A percentile compares a stretch with the other conserved stretches of the same genome.
These are phyloP conservation scores for Camellia sinensis DNA, from an alignment of 148 eudicot species.

Conservation along the genomic window DNA sequence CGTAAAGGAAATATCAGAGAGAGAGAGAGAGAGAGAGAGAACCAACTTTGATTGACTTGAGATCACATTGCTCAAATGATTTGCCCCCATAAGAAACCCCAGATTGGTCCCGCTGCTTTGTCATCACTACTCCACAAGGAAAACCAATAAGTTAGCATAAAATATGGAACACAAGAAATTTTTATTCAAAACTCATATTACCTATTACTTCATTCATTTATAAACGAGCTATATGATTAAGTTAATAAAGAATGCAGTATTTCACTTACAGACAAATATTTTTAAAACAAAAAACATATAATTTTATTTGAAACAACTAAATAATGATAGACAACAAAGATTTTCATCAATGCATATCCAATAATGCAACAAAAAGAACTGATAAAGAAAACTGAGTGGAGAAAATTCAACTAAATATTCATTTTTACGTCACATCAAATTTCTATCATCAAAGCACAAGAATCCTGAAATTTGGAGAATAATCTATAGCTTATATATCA, in stretches of 20 bases:
- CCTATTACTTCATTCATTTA: not conserved
- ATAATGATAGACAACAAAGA: not conserved
- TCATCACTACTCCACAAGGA: conserved; percentile 26
- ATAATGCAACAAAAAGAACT: not conserved
- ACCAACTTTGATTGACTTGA: conserved; percentile 36
- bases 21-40: conserved; percentile 17
- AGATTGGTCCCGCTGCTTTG: conserved; percentile 27
- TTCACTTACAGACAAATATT: not conserved
- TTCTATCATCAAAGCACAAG: not conserved
- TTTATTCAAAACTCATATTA: not conserved
- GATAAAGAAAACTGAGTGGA: not conserved
- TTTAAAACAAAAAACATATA: not conserved
- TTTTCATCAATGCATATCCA: not conserved
- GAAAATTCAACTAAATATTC: not conserved
- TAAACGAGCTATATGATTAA: conserved; percentile 1
- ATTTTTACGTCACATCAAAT: not conserved
- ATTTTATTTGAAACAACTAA: not conserved
- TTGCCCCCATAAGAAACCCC: conserved; percentile 30
- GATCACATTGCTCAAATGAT: conserved; percentile 23
- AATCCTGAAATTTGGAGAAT: not conserved
- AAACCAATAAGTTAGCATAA: conserved; percentile 5
- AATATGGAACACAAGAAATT: not conserved
- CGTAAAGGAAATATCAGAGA: not conserved
- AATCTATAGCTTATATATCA: not conserved
- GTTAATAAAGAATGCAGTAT: not conserved